Evolutionary conservation across 768 basidiomycete genomes (phyloP), one percentile per base, ranked within the genome.

Genomic region (Termitomyces sp.): DNA sequence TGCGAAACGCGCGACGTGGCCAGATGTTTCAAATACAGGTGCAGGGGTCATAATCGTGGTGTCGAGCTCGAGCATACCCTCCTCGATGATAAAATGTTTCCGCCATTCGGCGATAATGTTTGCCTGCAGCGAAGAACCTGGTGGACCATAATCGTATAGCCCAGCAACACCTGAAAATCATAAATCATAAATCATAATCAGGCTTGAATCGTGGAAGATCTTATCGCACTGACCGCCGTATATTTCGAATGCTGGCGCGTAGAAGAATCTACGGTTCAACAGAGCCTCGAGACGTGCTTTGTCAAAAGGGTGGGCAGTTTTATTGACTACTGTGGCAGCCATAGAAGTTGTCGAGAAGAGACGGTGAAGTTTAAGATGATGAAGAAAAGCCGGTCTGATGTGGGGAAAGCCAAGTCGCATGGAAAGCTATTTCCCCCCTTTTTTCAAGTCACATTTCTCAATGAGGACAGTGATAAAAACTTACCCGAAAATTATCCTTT

Each of bases 81-180:
- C 96, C 66, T 98, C 92, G 68, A 98, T 81, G 78, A 99, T 98
- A 68, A 98, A 98, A 75, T 98, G 97, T 69, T 89, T 89, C 55
- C 96, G 82, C 97, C 96, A 98, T 80, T 92, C 92, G 0, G 89
- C 77, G 69, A 98, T 88, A 75, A 99, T 92, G 79, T 98, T 98
- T 59, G 96, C 92, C 67, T 98, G 95, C 35, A 98, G 81, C 2
- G 94, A 84, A 1, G 97, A 95, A 59, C 97, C 96, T 0, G 96
- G 92, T 54, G 95, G 96, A 44, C 96, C 95, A 68, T 97, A 98
- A 74, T 98, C 97, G 75, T 98, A 99, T 44, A 99, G 77, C 54
- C 97, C 97, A 61, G 94, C 95, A 64, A 98, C 90, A 73, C 96
- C 95, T 96, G 40, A 22, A 42, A 30, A 30, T 30, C 30, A 30